These are phyloP conservation scores for Umbelopsis sp. DNA, from an alignment of 192 early-diverging fungal genomes.

Conservation along the genomic window DNA sequence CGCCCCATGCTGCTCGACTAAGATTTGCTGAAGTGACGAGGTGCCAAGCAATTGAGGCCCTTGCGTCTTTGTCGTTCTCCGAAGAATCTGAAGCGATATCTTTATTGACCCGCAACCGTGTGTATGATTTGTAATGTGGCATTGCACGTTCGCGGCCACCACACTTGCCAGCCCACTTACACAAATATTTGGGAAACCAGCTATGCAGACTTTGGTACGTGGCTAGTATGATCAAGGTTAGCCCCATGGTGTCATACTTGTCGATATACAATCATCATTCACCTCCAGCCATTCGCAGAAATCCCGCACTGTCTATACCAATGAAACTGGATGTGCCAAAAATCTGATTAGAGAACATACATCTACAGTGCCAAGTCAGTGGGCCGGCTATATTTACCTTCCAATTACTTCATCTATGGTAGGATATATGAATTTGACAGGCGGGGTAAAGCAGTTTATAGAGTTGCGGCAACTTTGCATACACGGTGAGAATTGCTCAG, in stretches of 20 bases:
- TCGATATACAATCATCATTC: conserved; percentile 12
- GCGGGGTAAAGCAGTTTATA: conserved; percentile 15
- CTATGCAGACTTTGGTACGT: conserved; percentile 56
- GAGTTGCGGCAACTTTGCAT: conserved; percentile 39
- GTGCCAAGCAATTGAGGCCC: conserved; percentile 45
- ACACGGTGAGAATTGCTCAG: conserved; percentile 52
- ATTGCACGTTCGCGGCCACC: conserved; percentile 59
- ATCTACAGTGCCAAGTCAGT: not conserved
- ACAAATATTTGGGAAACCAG: conserved; percentile 54
- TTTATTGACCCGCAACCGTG: conserved; percentile 40
- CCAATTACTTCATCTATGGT: conserved; percentile 62
- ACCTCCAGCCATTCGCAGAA: conserved; percentile 37
- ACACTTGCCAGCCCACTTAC: conserved; percentile 51
- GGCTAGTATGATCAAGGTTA: conserved; percentile 20
- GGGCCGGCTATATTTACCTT: conserved; percentile 29
- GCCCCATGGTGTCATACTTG: conserved; percentile 30
- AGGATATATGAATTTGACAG: conserved; percentile 58
- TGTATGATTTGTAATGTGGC: conserved; percentile 71
- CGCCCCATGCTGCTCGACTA: conserved; percentile 72
- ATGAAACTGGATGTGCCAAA: conserved; percentile 43
- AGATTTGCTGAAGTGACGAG: conserved; percentile 57
- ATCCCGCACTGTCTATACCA: conserved; percentile 56
- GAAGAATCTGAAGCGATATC: not conserved
- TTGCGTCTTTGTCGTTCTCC: conserved; percentile 18
- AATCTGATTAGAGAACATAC: not conserved